Evolutionary conservation across 495 filamentous ascomycete genomes (phyloP).

Genomic region (Penicillium tannophilum): DNA sequence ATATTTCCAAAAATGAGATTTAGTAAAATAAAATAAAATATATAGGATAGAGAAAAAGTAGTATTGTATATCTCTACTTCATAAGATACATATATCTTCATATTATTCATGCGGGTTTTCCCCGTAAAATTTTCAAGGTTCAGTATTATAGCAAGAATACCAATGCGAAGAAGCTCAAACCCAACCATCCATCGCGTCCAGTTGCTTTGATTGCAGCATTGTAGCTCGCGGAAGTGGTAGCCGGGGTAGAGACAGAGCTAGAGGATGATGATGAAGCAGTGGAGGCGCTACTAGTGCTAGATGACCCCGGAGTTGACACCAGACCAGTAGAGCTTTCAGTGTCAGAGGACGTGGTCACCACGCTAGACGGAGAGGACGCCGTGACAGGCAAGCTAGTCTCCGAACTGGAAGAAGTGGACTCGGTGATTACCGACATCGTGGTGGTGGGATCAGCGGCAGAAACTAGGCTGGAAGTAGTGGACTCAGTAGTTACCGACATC

Average conservation of each 20-base stretch:
- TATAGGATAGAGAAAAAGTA: no score
- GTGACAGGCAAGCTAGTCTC: slow-evolving; percentile 2
- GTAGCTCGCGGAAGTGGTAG: slow-evolving; percentile 8
- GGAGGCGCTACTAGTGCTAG: slow-evolving; percentile 4
- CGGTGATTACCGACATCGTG: slow-evolving; percentile 1
- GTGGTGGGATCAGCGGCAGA: slow-evolving; percentile 8
- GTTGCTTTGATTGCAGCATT: slow-evolving; percentile 7
- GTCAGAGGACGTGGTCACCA: slow-evolving; percentile 3
- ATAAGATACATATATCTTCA: no score
- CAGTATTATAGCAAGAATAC: slow-evolving; percentile 11
- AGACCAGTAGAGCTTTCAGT: neutral
- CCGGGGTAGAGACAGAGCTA: slow-evolving; percentile 8
- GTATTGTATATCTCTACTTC: no score
- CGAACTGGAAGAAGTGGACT: slow-evolving; percentile 4
- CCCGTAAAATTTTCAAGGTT: neutral
- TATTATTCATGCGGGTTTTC: no score
- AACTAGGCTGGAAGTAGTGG: neutral
- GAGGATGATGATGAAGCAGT: slow-evolving; percentile 5
- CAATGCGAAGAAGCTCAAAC: slow-evolving; percentile 7
- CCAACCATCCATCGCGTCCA: neutral
- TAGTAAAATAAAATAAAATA: no score
- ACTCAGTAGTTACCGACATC: no score
- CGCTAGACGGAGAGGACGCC: slow-evolving; percentile 1
- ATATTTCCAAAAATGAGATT: no score
- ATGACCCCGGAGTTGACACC: slow-evolving; percentile 6